Evolutionary conservation across 208 protist species (phyloP).

Genomic region (Trypanosoma rangeli): DNA sequence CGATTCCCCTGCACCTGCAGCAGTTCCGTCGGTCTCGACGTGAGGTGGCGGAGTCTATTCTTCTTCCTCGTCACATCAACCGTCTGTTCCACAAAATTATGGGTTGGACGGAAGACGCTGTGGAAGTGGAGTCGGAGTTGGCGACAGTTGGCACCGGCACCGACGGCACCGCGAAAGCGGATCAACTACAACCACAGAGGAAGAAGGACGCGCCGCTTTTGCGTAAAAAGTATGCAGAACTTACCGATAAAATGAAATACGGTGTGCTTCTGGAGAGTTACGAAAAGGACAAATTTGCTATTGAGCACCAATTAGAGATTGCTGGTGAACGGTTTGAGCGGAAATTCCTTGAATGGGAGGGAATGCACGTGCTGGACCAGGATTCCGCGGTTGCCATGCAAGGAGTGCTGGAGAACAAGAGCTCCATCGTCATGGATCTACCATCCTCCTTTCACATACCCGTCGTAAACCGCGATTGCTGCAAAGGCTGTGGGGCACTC

Average conservation of each 20-base stretch:
- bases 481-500: slow-evolving; percentile 83
- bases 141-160: slow-evolving; percentile 1
- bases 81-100: slow-evolving; percentile 92
- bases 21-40: slow-evolving; percentile 55
- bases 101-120: slow-evolving; percentile 88
- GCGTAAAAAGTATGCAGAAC: slow-evolving; percentile 57
- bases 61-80: slow-evolving; percentile 88
- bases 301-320: slow-evolving; percentile 79
- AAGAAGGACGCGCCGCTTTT: slow-evolving; percentile 32
- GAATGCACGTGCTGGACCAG: slow-evolving; percentile 82
- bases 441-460: slow-evolving; percentile 72
- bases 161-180: not conserved
- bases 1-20: slow-evolving; percentile 74
- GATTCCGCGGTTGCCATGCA: slow-evolving; percentile 61
- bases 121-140: slow-evolving; percentile 54
- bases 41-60: slow-evolving; percentile 72
- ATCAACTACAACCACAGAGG: not conserved
- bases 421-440: slow-evolving; percentile 77
- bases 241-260: slow-evolving; percentile 85
- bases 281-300: slow-evolving; percentile 88
- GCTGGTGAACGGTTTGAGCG: slow-evolving; percentile 78
- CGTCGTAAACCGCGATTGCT: slow-evolving; percentile 80
- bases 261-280: slow-evolving; percentile 83
- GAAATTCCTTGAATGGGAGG: slow-evolving; percentile 89
- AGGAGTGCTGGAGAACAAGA: slow-evolving; percentile 64